These are phyloP conservation scores for Diplocarpon rosae DNA, from an alignment of 2,329 filamentous ascomycete species.

Conservation along the genomic window DNA sequence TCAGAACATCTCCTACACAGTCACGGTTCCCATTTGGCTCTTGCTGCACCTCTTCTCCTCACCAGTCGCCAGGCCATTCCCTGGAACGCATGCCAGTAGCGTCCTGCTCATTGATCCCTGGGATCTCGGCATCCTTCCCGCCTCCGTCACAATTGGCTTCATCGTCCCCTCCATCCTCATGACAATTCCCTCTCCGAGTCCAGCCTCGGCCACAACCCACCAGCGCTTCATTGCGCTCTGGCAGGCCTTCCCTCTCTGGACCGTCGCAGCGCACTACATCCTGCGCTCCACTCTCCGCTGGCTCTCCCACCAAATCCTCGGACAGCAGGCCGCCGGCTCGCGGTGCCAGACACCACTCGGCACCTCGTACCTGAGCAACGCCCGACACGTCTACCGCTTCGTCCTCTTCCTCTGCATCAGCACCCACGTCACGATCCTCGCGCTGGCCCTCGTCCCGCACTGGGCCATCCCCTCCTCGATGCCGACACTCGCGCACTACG, in stretches of 20 bases:
- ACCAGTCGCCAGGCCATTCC: conserved; percentile 26
- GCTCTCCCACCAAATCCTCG: conserved; percentile 13
- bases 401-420: conserved; percentile 31
- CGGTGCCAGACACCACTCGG: conserved; percentile 19
- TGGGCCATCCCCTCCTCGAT: conserved; percentile 28
- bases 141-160: conserved; percentile 33
- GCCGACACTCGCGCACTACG: conserved; percentile 24
- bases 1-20: conserved; percentile 34
- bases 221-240: conserved; percentile 38
- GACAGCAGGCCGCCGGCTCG: conserved; percentile 11
- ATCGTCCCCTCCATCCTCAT: conserved; percentile 34
- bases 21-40: conserved; percentile 34
- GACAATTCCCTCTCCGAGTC: conserved; percentile 31
- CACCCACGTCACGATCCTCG: conserved; percentile 31
- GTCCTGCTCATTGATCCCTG: conserved; percentile 22
- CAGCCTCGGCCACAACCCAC: conserved; percentile 32
- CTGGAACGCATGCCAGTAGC: conserved; percentile 26
- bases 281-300: conserved; percentile 10
- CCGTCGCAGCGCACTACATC: conserved; percentile 30
- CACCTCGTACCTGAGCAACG: conserved; percentile 16
- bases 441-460: conserved; percentile 31
- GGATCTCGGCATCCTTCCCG: conserved; percentile 28
- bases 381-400: conserved; percentile 24
- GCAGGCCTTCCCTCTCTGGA: conserved; percentile 39
- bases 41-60: conserved; percentile 34